phyloP scores from a whole-genome alignment of 1,139 yeast genomes.

The Debaryomycetaceae sp. region DNA sequence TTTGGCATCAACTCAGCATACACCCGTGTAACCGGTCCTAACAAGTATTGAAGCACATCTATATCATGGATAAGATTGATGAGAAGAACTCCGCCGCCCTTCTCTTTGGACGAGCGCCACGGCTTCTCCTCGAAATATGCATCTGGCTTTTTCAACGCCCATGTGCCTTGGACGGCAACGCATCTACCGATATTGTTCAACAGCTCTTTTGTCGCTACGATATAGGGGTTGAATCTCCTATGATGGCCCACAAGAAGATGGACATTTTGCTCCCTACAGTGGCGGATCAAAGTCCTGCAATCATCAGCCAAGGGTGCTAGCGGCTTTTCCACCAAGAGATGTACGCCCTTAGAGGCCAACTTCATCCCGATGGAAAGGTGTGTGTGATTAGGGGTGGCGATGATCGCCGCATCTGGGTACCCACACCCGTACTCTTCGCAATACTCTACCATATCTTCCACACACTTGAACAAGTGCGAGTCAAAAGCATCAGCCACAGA shows the following conservation, averaged over 20 bases:
- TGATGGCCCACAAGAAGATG: slow-evolving; percentile 39
- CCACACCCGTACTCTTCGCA: slow-evolving; percentile 20
- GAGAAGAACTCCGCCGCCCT: slow-evolving; percentile 39
- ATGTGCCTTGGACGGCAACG: slow-evolving; percentile 40
- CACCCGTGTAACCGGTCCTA: slow-evolving; percentile 38
- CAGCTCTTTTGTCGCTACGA: slow-evolving; percentile 31
- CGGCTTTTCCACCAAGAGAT: slow-evolving; percentile 39
- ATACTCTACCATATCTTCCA: slow-evolving; percentile 27
- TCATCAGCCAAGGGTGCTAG: slow-evolving; percentile 29
- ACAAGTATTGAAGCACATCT: slow-evolving; percentile 37
- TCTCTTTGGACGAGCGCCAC: slow-evolving; percentile 33
- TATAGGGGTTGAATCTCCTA: slow-evolving; percentile 35
- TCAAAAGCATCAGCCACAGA: slow-evolving; percentile 26
- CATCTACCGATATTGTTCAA: slow-evolving; percentile 27
- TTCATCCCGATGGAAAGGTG: slow-evolving; percentile 32
- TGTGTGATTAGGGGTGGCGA: slow-evolving; percentile 41
- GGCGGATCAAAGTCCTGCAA: slow-evolving; percentile 28
- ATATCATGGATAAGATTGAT: slow-evolving; percentile 43
- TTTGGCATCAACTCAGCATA: slow-evolving; percentile 36
- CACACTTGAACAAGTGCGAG: slow-evolving; percentile 23
- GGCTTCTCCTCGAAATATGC: slow-evolving; percentile 35
- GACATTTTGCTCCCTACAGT: slow-evolving; percentile 18
- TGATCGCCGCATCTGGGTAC: slow-evolving; percentile 35
- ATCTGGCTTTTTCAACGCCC: slow-evolving; percentile 38
- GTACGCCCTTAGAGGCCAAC: slow-evolving; percentile 30